phyloP scores from a whole-genome alignment of 1,284 basidiomycete species.

The Lignosus rhinocerotis region DNA sequence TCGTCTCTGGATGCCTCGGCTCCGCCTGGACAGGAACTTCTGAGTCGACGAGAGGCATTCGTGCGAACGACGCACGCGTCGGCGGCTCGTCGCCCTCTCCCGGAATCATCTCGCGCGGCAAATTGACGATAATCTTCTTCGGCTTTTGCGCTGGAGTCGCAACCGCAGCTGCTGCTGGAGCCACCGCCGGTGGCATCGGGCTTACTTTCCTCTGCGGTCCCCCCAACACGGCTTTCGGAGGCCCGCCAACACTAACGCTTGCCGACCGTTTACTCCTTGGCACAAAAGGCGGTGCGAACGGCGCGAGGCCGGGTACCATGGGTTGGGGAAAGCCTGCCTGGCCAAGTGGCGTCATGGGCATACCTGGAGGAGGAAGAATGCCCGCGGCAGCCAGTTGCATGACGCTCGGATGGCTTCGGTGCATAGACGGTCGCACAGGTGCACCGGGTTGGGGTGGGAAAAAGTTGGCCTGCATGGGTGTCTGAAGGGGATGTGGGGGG shows the following conservation, averaged over 20 bases:
- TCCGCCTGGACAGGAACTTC: slow-evolving; percentile 40
- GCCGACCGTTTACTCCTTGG: slow-evolving; percentile 60
- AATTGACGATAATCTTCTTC: slow-evolving; percentile 69
- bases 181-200: slow-evolving; percentile 47
- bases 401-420: slow-evolving; percentile 58
- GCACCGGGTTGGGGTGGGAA: slow-evolving; percentile 48
- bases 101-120: slow-evolving; percentile 66
- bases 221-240: slow-evolving; percentile 78
- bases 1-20: slow-evolving; percentile 45
- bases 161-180: slow-evolving; percentile 31
- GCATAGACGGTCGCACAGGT: slow-evolving; percentile 51
- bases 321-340: slow-evolving; percentile 55
- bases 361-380: slow-evolving; percentile 53
- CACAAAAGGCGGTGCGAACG: slow-evolving; percentile 46
- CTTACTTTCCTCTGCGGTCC: slow-evolving; percentile 74
- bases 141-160: slow-evolving; percentile 42
- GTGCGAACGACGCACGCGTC: slow-evolving; percentile 60
- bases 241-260: slow-evolving; percentile 71
- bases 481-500: slow-evolving; percentile 49
- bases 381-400: slow-evolving; percentile 57
- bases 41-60: slow-evolving; percentile 52
- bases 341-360: slow-evolving; percentile 62
- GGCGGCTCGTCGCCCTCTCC: slow-evolving; percentile 43
- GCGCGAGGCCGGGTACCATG: slow-evolving; percentile 46
- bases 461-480: slow-evolving; percentile 71